A percentile compares a stretch with the other conserved stretches of the same genome.
Conservation (phyloP, 2,329 filamentous ascomycete genomes). For the Ophiostoma sp. region DNA sequence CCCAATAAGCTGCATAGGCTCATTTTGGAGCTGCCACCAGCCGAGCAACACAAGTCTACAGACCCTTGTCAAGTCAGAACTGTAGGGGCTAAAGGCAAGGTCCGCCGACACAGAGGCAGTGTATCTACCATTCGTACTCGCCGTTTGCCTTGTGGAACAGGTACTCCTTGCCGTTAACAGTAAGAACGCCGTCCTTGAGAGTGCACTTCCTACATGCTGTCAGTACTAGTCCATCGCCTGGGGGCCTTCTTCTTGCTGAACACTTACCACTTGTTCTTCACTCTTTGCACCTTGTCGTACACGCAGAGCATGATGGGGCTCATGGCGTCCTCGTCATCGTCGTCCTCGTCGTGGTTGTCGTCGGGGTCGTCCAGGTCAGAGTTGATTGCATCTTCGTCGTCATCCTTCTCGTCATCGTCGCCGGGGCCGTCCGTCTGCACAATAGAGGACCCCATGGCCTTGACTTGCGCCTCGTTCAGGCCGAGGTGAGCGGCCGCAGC, state of each 20-base stretch:
- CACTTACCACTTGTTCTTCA: conserved; percentile 91
- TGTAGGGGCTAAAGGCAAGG: too few species aligned
- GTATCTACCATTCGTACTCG: conserved; percentile 89
- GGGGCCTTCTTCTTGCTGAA: too few species aligned
- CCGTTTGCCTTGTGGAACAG: conserved; percentile 97
- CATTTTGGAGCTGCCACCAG: too few species aligned
- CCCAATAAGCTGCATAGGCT: not conserved
- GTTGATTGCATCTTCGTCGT: conserved; percentile 95
- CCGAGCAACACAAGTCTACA: too few species aligned
- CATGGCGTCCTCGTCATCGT: conserved; percentile 78
- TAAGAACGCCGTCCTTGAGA: conserved; percentile 92
- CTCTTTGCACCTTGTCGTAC: conserved; percentile 97
- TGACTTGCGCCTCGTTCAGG: conserved; percentile 42
- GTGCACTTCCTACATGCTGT: conserved; percentile 74
- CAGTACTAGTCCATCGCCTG: not conserved
- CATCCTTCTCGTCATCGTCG: conserved; percentile 55
- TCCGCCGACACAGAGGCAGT: not conserved
- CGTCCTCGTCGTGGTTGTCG: conserved; percentile 75
- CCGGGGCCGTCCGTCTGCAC: conserved; percentile 43
- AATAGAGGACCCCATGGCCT: conserved; percentile 42
- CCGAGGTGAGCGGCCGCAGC: not conserved
- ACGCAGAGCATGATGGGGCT: conserved; percentile 96
- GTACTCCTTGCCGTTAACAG: conserved; percentile 89
- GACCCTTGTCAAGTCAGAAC: not conserved
- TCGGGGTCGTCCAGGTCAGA: conserved; percentile 95